A percentile compares a stretch with the other conserved stretches of the same genome.
Evolutionary conservation across 768 basidiomycete species (phyloP).

Genomic region (Tricholoma flavovirens): DNA sequence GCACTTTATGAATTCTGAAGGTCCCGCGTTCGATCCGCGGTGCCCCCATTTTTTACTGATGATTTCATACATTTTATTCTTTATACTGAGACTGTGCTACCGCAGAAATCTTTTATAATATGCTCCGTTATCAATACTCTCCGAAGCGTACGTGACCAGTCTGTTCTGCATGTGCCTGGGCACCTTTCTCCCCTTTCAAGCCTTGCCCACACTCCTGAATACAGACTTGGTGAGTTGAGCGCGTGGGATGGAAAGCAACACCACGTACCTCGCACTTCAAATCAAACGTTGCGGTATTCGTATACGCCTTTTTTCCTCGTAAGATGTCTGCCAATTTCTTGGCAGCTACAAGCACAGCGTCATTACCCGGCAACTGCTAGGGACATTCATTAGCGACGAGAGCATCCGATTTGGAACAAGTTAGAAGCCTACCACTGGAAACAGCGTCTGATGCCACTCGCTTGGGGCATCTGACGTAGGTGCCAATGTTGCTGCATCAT

Average conservation of each 20-base stretch:
- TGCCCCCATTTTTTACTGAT: slow-evolving; percentile 42
- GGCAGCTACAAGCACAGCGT: slow-evolving; percentile 58
- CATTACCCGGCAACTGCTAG: slow-evolving; percentile 29
- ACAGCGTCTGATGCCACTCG: slow-evolving; percentile 89
- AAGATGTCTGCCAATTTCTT: slow-evolving; percentile 67
- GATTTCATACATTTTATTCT: not conserved
- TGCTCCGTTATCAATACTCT: slow-evolving; percentile 48
- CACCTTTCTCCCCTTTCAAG: slow-evolving; percentile 91
- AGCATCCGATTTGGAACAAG: not conserved
- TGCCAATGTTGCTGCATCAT: slow-evolving; percentile 84
- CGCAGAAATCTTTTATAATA: not conserved
- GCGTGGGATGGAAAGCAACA: slow-evolving; percentile 2
- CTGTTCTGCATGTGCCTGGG: slow-evolving; percentile 77
- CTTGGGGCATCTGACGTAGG: slow-evolving; percentile 68
- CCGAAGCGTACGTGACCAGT: slow-evolving; percentile 86
- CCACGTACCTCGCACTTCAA: slow-evolving; percentile 73
- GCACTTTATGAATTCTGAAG: slow-evolving; percentile 46
- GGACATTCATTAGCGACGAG: not conserved
- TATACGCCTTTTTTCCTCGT: slow-evolving; percentile 75
- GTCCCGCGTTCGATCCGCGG: slow-evolving; percentile 73
- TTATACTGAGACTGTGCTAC: not conserved
- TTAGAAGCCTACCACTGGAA: slow-evolving; percentile 48
- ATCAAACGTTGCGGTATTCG: slow-evolving; percentile 90
- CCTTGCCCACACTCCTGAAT: slow-evolving; percentile 72
- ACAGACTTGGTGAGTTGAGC: not conserved